Evolutionary conservation across 2,329 filamentous ascomycete genomes (phyloP).

Genomic region (Colletotrichum orchidophilum): DNA sequence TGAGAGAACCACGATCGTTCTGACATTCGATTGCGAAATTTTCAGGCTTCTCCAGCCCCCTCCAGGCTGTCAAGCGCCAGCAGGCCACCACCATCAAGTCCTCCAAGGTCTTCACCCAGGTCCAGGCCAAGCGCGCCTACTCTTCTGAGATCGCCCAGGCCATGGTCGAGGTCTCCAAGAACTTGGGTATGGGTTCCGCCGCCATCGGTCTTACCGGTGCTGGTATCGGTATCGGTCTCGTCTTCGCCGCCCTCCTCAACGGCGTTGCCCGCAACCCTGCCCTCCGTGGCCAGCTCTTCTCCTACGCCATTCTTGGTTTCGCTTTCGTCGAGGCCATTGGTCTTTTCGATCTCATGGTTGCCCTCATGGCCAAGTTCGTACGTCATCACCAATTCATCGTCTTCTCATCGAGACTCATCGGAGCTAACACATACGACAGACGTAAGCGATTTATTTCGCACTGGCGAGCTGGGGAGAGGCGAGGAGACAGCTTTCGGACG

Average conservation of each 20-base stretch:
- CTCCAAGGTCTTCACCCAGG: slow-evolving; percentile 69
- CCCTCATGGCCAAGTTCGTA: slow-evolving; percentile 93
- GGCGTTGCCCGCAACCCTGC: slow-evolving; percentile 93
- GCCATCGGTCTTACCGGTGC: slow-evolving; percentile 93
- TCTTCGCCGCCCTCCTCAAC: slow-evolving; percentile 90
- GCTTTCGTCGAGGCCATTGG: slow-evolving; percentile 93
- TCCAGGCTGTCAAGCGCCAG: slow-evolving; percentile 81
- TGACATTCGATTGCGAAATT: slow-evolving; percentile 42
- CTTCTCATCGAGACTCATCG: neutral
- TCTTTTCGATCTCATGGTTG: slow-evolving; percentile 91
- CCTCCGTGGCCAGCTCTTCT: slow-evolving; percentile 95
- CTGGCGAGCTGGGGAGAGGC: slow-evolving; percentile 31
- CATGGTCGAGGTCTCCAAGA: slow-evolving; percentile 91
- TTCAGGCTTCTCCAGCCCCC: slow-evolving; percentile 67
- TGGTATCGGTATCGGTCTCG: slow-evolving; percentile 95
- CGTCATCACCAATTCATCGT: slow-evolving; percentile 44
- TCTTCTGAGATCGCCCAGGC: slow-evolving; percentile 88
- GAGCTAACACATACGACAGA: slow-evolving; percentile 10
- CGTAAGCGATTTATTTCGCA: slow-evolving; percentile 34
- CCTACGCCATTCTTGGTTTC: slow-evolving; percentile 94
- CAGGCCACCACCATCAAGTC: slow-evolving; percentile 73
- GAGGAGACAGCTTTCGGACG: slow-evolving; percentile 20
- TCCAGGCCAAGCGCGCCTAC: slow-evolving; percentile 76
- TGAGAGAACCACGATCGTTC: slow-evolving; percentile 36
- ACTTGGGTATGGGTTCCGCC: slow-evolving; percentile 88